Evolutionary conservation across 768 basidiomycete species (phyloP), one percentile per base, ranked within the genome.

Genomic region (Leucocoprinus leucothites): DNA sequence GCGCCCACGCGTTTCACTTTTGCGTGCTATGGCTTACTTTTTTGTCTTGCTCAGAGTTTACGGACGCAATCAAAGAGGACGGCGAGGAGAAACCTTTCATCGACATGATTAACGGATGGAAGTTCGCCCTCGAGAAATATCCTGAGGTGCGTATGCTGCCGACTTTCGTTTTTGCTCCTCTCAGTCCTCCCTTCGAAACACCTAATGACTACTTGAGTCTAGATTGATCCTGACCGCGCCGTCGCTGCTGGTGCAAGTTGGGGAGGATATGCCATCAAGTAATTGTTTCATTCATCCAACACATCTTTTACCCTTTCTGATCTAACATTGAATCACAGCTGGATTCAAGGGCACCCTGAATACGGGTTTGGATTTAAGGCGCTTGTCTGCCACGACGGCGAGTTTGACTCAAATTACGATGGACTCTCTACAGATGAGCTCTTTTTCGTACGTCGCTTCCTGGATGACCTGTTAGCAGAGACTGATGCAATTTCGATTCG

Each of bases 291-390:
- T 38, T 13, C 38, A 3, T 54, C 24, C 28, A 24, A 24, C 25
- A 21, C 22, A 13, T 36, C 41, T 35, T 19, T 16, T 5, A 31
- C 6, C 11, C 50, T 3, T n/a, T 7, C 11, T 24, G 48, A 36
- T 9, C 25, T 8, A 16, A 4, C 16, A n/a, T 19, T 47, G 25
- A 47, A 9, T 25, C 9, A 22, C 41, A 96, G 94, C 68, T 97
- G 92, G 92, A 94, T 97, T 51, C 91, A 96, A 71, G 92, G 94
- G 0, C 91, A 97, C 65, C 90, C 91, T 9, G 93, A 96, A 61
- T 91, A 78, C 59, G 86, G 81, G 3, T 93, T 94, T 65, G 80
- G 81, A 22, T 97, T 98, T 78, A 97, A 95, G 72, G 92, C 93
- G 2, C 76, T 98, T 41, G 82, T 95, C 11, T 87, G 86, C 61